Percentiles rank a stretch among this genome's conserved stretches.
Conservation (phyloP, 768 basidiomycete species). For the Auriscalpium microsporum region DNA sequence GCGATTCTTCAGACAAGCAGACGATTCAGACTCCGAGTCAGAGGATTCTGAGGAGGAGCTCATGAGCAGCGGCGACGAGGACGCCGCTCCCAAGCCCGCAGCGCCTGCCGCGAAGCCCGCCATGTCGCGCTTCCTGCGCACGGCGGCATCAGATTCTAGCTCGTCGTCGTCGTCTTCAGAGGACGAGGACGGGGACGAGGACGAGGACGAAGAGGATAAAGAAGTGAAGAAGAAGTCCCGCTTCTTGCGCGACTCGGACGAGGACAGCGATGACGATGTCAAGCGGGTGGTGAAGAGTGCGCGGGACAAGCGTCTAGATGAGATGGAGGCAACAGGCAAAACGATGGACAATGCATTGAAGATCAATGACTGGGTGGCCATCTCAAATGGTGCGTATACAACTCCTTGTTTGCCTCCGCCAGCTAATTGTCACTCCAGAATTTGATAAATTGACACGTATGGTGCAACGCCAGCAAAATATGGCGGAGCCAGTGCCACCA, state of each 20-base stretch:
- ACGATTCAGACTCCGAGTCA: conserved; percentile 76
- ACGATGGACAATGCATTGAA: conserved; percentile 90
- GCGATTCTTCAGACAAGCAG: conserved; percentile 81
- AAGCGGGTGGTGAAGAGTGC: conserved; percentile 75
- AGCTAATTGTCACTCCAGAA: conserved; percentile 40
- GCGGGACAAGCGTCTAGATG: conserved; percentile 83
- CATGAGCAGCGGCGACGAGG: conserved; percentile 67
- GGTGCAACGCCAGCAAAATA: conserved; percentile 79
- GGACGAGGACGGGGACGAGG: conserved; percentile 36
- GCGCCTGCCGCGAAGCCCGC: conserved; percentile 42
- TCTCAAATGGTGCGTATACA: conserved; percentile 63
- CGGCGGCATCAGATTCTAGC: conserved; percentile 48
- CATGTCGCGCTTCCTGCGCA: conserved; percentile 75
- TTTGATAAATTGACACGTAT: conserved; percentile 93
- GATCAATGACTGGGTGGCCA: conserved; percentile 95
- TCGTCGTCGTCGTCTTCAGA: conserved; percentile 28
- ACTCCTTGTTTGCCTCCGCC: neutral
- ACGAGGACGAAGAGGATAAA: conserved; percentile 28
- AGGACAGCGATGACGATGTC: conserved; percentile 60
- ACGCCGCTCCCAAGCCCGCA: conserved; percentile 35
- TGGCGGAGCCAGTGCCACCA: conserved; percentile 79
- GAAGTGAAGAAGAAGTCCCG: conserved; percentile 31
- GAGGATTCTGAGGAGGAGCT: conserved; percentile 64
- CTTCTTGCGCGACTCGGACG: conserved; percentile 41
- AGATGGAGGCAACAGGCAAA: conserved; percentile 91